Evolutionary conservation across 1,284 basidiomycete species (phyloP).

Genomic region (Sanguinoderma infundibulare): DNA sequence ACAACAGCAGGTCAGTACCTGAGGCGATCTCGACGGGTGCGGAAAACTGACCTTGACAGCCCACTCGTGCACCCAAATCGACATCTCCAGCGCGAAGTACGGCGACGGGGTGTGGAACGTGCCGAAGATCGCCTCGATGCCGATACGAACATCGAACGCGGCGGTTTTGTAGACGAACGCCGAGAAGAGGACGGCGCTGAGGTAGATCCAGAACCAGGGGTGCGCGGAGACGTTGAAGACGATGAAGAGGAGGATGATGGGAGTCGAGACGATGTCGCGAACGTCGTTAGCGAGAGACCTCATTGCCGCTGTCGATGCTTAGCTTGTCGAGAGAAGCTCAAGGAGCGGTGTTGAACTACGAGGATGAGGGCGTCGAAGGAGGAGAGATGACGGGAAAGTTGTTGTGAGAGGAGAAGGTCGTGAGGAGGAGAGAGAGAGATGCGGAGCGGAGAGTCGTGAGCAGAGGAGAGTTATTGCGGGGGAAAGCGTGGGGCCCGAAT

Average conservation of each 20-base stretch:
- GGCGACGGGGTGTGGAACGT: neutral
- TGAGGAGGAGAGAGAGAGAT: too few relatives aligned
- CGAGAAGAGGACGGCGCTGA: neutral
- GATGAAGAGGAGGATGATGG: neutral
- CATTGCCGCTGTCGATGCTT: neutral
- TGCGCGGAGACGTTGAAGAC: neutral
- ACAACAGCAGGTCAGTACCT: neutral
- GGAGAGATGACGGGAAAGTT: too few relatives aligned
- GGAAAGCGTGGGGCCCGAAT: neutral
- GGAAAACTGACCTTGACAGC: neutral
- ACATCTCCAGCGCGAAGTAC: neutral
- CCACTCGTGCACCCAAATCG: neutral
- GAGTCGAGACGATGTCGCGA: neutral
- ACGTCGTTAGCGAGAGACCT: neutral
- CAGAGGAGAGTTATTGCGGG: too few relatives aligned
- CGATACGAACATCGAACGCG: neutral
- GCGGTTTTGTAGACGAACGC: neutral
- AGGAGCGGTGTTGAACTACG: too few relatives aligned
- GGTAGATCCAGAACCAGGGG: neutral
- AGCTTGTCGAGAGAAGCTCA: neutral
- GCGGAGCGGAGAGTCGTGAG: too few relatives aligned
- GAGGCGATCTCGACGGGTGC: neutral
- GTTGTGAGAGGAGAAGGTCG: too few relatives aligned
- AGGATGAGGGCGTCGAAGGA: neutral
- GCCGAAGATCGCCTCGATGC: neutral